Percentiles rank a stretch among this genome's conserved stretches.
Evolutionary conservation across 768 basidiomycete genomes (phyloP).

Genomic region (Calvatia gigantea): DNA sequence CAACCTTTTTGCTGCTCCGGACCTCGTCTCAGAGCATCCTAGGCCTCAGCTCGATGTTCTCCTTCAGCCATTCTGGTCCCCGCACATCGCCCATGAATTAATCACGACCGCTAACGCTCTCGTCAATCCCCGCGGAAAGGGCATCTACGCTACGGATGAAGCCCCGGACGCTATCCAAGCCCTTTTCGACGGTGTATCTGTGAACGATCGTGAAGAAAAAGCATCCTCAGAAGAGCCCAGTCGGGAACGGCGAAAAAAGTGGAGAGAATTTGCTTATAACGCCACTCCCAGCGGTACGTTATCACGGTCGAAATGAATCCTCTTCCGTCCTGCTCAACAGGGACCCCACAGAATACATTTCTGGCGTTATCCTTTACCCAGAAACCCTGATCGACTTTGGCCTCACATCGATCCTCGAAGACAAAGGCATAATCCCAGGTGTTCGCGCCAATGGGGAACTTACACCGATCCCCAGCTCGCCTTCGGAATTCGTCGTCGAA

Average conservation of each 20-base stretch:
- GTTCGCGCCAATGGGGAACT: conserved; percentile 50
- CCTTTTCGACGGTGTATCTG: conserved; percentile 33
- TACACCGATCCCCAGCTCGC: conserved; percentile 39
- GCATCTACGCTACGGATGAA: conserved; percentile 54
- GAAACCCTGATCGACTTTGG: conserved; percentile 49
- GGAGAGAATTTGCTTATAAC: conserved; percentile 42
- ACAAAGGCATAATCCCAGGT: conserved; percentile 45
- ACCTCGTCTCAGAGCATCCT: conserved; percentile 19
- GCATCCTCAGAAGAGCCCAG: conserved; percentile 32
- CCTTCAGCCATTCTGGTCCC: conserved; percentile 37
- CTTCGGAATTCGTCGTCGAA: conserved; percentile 43
- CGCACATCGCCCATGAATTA: conserved; percentile 37
- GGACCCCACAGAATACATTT: conserved; percentile 36
- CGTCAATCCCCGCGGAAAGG: conserved; percentile 45
- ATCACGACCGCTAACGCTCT: conserved; percentile 40
- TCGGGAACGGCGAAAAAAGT: conserved; percentile 35
- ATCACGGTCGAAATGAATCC: not conserved
- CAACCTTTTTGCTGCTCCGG: conserved; percentile 27
- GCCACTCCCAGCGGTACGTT: conserved; percentile 36
- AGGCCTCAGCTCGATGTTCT: conserved; percentile 22
- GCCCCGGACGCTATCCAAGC: conserved; percentile 39
- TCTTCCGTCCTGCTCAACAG: not conserved
- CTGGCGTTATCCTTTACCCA: conserved; percentile 47
- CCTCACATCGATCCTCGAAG: conserved; percentile 38
- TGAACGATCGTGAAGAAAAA: conserved; percentile 21